Base-by-base conservation (phyloP, 192 early-diverging fungal genomes). In the Kappamyces sp. region DNA sequence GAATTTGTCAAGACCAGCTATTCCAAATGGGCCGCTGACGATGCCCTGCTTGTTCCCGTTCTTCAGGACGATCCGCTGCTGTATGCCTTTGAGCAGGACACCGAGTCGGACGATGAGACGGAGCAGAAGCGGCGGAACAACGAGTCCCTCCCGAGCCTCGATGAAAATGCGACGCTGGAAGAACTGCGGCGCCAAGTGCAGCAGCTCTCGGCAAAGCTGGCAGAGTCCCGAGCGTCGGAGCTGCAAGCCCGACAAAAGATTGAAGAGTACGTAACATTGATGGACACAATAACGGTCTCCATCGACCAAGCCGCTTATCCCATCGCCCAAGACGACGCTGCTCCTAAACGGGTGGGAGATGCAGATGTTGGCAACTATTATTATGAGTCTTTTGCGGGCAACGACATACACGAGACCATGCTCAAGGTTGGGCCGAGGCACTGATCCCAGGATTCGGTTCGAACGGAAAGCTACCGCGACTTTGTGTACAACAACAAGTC, bases 401-500 rank as follows among this genome's bases (percentile, higher is more conserved):
- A 68, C 32, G 83, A 79, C 46, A 86, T 86, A 50, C 84, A 87
- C 57, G 86, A 90, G 76, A 82, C 86, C 54, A 93, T 93, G 91
- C 67, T 93, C 47, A 91, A 93, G 51, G 55, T 52, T n/a, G 35
- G 43, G 12, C 40, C 0, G 34, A 58, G 47, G 2, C 3, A 39
- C 55, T 61, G 13, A 5, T 8, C 3, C n/a, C 37, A 58, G 66
- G 89, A 91, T 58, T 63, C 70, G 42, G 85, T 90, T 42, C 79
- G 89, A 33, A 93, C 90, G 9, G 82, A 88, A 49, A 77, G 78
- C 39, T 93, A 91, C 72, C 80, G 88, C 49, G 82, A 87, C 53
- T 88, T 86, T 51, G 83, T 91, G 32, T 90, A 90, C 74, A 69
- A 86, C 54, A 93, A 93, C 78, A 87, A 87, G 64, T 77, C 80